These are phyloP conservation scores for Thinopyrum elongatum DNA, from an alignment of 176 grass and related monocot species.

Conservation along the genomic window DNA sequence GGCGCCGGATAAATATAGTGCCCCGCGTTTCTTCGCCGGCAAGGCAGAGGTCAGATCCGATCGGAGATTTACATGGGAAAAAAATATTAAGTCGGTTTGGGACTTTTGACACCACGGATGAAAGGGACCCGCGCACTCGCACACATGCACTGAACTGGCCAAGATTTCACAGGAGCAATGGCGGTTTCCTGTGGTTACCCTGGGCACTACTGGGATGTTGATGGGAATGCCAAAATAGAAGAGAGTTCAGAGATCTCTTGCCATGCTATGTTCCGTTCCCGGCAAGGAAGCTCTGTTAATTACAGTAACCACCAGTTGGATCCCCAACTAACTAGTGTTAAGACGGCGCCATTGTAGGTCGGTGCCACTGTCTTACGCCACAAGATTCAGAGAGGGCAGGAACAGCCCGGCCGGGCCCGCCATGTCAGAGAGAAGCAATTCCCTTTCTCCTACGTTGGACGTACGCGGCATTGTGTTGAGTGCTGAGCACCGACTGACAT, in stretches of 20 bases:
- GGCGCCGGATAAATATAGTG: constrained; percentile 22
- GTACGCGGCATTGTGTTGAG: not conserved
- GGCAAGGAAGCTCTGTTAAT: constrained; percentile 17
- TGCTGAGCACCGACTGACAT: not conserved
- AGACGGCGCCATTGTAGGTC: constrained; percentile 13
- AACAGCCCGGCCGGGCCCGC: not conserved
- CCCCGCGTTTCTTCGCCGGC: constrained; percentile 38
- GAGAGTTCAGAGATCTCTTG: constrained; percentile 1
- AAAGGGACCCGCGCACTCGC: constrained; percentile 12
- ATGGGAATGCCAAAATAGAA: not conserved
- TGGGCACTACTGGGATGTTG: not conserved
- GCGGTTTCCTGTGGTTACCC: not conserved
- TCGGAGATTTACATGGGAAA: not conserved
- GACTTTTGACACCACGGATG: constrained; percentile 13
- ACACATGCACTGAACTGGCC: not conserved
- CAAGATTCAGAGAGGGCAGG: not conserved
- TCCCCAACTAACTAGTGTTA: not conserved
- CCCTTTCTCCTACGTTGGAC: too few species aligned
- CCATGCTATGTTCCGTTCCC: constrained; percentile 16
- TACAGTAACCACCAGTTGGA: not conserved
- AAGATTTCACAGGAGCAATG: not conserved
- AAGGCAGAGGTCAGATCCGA: constrained; percentile 17
- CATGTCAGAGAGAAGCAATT: not conserved
- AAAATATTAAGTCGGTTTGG: not conserved
- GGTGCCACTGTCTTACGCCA: constrained; percentile 1